Percentiles rank a stretch among this genome's conserved stretches.
Evolutionary conservation across 768 basidiomycete species (phyloP).

Genomic region (Hebeloma cylindrosporum): DNA sequence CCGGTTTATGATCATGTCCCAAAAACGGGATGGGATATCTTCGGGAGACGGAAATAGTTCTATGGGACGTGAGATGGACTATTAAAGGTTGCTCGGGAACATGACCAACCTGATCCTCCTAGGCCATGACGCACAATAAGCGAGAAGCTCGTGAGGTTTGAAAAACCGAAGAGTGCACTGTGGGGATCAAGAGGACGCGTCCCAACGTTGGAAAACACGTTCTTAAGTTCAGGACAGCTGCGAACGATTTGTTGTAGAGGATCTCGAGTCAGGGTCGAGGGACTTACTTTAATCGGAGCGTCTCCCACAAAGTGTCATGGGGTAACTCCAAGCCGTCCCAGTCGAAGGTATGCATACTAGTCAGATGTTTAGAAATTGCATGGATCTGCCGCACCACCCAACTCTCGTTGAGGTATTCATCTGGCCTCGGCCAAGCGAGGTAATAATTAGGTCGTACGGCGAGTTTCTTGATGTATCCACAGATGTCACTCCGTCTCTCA

Average conservation of each 20-base stretch:
- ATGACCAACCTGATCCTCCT: slow-evolving; percentile 35
- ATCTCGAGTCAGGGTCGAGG: slow-evolving; percentile 1
- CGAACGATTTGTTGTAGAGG: slow-evolving; percentile 5
- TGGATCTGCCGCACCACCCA: slow-evolving; percentile 41
- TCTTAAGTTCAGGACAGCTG: slow-evolving; percentile 45
- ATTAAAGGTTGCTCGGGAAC: not conserved
- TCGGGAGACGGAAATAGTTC: slow-evolving; percentile 42
- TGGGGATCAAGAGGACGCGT: slow-evolving; percentile 31
- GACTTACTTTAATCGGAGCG: slow-evolving; percentile 39
- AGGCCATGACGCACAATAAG: slow-evolving; percentile 48
- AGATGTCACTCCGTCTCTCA: slow-evolving; percentile 33
- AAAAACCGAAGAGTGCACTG: slow-evolving; percentile 44
- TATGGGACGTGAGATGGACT: slow-evolving; percentile 7
- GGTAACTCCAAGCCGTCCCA: slow-evolving; percentile 55
- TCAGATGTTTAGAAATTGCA: slow-evolving; percentile 32
- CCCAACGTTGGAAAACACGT: slow-evolving; percentile 47
- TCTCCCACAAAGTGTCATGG: slow-evolving; percentile 40
- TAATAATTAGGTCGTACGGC: slow-evolving; percentile 52
- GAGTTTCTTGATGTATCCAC: slow-evolving; percentile 40
- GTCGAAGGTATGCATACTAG: slow-evolving; percentile 43
- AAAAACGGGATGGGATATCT: slow-evolving; percentile 40
- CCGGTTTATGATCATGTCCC: slow-evolving; percentile 48
- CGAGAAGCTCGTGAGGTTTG: slow-evolving; percentile 44
- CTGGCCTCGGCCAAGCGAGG: slow-evolving; percentile 48
- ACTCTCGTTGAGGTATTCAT: slow-evolving; percentile 38